Percentiles rank a stretch among this genome's conserved stretches.
Evolutionary conservation across 176 grass and related monocot genomes (phyloP).

Genomic region (Musa itinerans): DNA sequence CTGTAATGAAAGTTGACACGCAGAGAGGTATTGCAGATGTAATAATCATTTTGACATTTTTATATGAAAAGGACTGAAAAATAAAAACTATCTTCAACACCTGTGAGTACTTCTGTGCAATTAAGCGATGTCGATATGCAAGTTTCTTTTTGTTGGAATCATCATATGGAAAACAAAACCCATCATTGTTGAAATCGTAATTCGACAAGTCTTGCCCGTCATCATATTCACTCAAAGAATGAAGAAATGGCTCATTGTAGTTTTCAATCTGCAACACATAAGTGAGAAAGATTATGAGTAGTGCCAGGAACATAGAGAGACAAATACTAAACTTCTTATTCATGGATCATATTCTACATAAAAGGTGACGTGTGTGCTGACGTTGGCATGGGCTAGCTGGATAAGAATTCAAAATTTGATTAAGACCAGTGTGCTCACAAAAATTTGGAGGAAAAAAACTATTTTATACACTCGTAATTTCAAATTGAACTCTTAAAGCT

Average conservation of each 20-base stretch:
- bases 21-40: neutral
- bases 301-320: slow-evolving; percentile 1
- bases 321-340: neutral
- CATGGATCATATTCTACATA: no score
- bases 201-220: slow-evolving; percentile 65
- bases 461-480: neutral
- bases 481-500: neutral
- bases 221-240: slow-evolving; percentile 62
- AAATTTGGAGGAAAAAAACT: no score
- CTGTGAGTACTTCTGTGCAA: slow-evolving; percentile 81
- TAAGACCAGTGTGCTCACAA: no score
- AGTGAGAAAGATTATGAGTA: slow-evolving; percentile 24
- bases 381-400: no score
- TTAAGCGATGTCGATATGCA: slow-evolving; percentile 75
- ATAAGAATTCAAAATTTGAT: no score
- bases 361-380: no score
- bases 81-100: slow-evolving; percentile 33
- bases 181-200: slow-evolving; percentile 68
- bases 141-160: slow-evolving; percentile 83
- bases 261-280: slow-evolving; percentile 59
- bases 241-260: slow-evolving; percentile 79
- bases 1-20: no score
- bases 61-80: neutral
- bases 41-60: neutral
- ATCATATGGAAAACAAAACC: slow-evolving; percentile 69